Conservation (phyloP, 73 alveolate species). For the Blepharisma stoltei region DNA sequence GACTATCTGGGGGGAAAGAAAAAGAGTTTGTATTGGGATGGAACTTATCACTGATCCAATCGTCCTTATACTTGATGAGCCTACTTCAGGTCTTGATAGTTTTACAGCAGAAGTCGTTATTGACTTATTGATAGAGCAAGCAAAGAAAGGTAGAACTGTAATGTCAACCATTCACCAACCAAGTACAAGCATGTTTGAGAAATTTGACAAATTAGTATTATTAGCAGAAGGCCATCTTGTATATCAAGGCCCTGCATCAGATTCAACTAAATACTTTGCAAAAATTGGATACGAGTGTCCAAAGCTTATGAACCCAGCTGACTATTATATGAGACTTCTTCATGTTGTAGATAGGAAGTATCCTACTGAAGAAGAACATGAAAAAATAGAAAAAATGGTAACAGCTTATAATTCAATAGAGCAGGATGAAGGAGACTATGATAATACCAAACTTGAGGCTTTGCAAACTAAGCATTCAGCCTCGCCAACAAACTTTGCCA, state of each 20-base stretch:
- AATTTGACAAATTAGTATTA: conserved; percentile 65
- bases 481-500: neutral
- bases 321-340: conserved; percentile 48
- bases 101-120: conserved; percentile 31
- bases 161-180: conserved; percentile 89
- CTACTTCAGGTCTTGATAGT: conserved; percentile 58
- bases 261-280: conserved; percentile 56
- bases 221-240: conserved; percentile 69
- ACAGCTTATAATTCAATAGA: neutral
- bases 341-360: neutral
- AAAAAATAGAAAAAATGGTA: neutral
- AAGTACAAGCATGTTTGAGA: conserved; percentile 56
- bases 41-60: conserved; percentile 53
- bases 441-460: neutral
- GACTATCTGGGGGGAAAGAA: conserved; percentile 56
- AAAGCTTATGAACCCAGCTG: conserved; percentile 73
- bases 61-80: conserved; percentile 50
- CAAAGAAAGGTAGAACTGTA: conserved; percentile 63
- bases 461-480: neutral
- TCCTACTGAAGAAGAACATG: neutral
- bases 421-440: neutral
- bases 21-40: conserved; percentile 51
- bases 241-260: conserved; percentile 64
- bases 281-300: conserved; percentile 69
- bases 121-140: conserved; percentile 21